A percentile compares a stretch with the other conserved stretches of the same genome.
These are phyloP conservation scores for Trichophyton benhamiae DNA, from an alignment of 2,329 filamentous ascomycete species.

Conservation along the genomic window DNA sequence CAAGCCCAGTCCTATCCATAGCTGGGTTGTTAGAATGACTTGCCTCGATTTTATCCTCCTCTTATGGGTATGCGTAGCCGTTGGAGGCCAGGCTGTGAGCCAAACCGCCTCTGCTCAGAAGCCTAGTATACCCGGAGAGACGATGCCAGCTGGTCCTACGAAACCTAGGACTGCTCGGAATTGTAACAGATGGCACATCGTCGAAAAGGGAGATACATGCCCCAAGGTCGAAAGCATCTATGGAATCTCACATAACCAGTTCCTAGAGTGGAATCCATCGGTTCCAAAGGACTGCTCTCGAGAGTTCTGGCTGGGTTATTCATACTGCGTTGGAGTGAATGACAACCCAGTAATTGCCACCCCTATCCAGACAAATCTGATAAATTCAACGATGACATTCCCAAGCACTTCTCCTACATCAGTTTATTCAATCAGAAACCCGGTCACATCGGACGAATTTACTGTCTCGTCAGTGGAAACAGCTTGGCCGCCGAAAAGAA, in stretches of 20 bases:
- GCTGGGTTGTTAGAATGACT: not conserved
- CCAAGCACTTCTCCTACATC: not conserved
- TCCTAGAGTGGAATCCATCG: constrained; percentile 7
- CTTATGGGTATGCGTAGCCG: not conserved
- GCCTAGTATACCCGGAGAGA: not conserved
- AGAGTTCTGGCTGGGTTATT: constrained; percentile 7
- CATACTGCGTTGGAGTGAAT: constrained; percentile 8
- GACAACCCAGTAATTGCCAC: not conserved
- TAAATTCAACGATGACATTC: not conserved
- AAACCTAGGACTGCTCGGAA: not conserved
- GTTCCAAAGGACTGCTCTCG: constrained; percentile 5
- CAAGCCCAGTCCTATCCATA: not conserved
- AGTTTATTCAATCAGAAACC: not conserved
- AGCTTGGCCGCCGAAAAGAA: constrained; percentile 7
- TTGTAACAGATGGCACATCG: constrained; percentile 5
- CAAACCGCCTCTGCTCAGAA: not conserved
- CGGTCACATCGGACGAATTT: not conserved
- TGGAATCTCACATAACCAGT: constrained; percentile 4
- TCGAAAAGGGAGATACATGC: constrained; percentile 3
- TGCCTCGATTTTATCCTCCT: not conserved
- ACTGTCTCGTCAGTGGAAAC: constrained; percentile 6
- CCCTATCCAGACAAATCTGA: not conserved
- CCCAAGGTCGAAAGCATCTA: not conserved
- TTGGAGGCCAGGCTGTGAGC: not conserved
- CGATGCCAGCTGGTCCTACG: not conserved